Percentiles rank a stretch among this genome's conserved stretches.
phyloP scores from a whole-genome alignment of 768 basidiomycete species.

The Suillus variegatus region DNA sequence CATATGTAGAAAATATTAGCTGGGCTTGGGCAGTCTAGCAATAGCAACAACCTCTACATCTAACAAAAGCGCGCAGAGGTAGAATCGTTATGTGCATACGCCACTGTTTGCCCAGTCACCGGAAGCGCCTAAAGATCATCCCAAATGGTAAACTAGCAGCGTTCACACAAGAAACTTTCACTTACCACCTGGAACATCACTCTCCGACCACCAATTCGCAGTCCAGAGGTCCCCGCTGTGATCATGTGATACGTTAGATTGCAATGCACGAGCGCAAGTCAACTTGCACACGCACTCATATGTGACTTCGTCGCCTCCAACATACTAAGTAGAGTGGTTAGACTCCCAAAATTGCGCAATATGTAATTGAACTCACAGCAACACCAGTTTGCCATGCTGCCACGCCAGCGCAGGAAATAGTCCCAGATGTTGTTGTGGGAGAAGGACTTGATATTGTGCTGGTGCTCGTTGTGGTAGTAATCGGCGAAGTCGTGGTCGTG shows the following conservation, averaged over 20 bases:
- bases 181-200: slow-evolving; percentile 38
- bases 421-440: slow-evolving; percentile 22
- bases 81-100: slow-evolving; percentile 16
- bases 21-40: not conserved
- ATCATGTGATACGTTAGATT: not conserved
- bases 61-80: not conserved
- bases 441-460: slow-evolving; percentile 25
- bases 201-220: slow-evolving; percentile 49
- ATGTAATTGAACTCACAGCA: slow-evolving; percentile 35
- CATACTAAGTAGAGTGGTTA: slow-evolving; percentile 36
- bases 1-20: not conserved
- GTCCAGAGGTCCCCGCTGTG: slow-evolving; percentile 51
- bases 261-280: no score
- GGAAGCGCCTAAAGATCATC: slow-evolving; percentile 14
- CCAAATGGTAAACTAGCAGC: not conserved
- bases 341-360: not conserved
- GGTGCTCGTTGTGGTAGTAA: slow-evolving; percentile 9
- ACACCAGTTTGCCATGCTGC: slow-evolving; percentile 39
- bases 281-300: slow-evolving; percentile 35
- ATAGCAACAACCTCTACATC: not conserved
- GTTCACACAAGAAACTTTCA: slow-evolving; percentile 13
- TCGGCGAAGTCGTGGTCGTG: slow-evolving; percentile 13
- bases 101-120: slow-evolving; percentile 39
- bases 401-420: slow-evolving; percentile 43
- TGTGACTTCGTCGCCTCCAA: slow-evolving; percentile 39